These are phyloP conservation scores for Amoeboradix gromovi DNA, from an alignment of 371 early-diverging fungal species.

Conservation along the genomic window DNA sequence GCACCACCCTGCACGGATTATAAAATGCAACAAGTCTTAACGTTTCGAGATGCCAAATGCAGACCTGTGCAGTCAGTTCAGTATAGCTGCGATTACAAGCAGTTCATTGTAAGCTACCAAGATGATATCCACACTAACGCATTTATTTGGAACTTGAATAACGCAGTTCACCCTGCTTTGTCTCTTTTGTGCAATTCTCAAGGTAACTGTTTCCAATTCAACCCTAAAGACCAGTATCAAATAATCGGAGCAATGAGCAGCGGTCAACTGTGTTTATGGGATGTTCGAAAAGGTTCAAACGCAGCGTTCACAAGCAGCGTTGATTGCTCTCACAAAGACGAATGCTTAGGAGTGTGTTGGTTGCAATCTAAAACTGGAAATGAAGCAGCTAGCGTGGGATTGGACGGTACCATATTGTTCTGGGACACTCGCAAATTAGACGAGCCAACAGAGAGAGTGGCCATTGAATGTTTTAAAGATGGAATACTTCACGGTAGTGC, in stretches of 20 bases:
- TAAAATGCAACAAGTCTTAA: no score
- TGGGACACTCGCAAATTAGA: conserved; percentile 26
- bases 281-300: conserved; percentile 20
- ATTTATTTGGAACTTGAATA: no score
- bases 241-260: conserved; percentile 23
- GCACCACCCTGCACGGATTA: no score
- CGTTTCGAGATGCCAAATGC: no score
- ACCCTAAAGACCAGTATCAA: conserved; percentile 26
- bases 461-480: conserved; percentile 23
- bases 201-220: conserved; percentile 22
- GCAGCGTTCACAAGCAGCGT: conserved; percentile 19
- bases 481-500: conserved; percentile 22
- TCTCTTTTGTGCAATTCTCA: no score
- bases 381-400: not conserved
- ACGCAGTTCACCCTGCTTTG: no score
- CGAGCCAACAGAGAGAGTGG: conserved; percentile 21
- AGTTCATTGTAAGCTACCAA: no score
- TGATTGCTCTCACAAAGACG: conserved; percentile 20
- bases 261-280: conserved; percentile 24
- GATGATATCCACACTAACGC: no score
- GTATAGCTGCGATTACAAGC: no score
- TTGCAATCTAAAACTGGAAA: conserved; percentile 23
- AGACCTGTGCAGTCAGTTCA: no score
- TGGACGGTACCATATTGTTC: conserved; percentile 22
- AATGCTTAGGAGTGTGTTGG: conserved; percentile 20